These are phyloP conservation scores for Bacterosira constricta DNA, from an alignment of 108 stramenopile species.

Conservation along the genomic window DNA sequence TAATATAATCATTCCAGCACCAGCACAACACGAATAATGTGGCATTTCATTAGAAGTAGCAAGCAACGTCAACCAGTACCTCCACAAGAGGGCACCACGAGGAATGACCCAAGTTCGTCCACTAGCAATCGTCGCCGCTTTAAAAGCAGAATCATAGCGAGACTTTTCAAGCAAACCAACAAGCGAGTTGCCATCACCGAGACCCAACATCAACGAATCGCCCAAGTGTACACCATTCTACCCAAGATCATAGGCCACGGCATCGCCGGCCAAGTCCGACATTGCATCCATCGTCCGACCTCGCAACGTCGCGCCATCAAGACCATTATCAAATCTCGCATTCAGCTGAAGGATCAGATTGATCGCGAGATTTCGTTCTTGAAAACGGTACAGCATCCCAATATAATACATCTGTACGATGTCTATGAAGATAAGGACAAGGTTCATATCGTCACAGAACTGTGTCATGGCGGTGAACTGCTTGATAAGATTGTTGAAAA, in stretches of 20 bases:
- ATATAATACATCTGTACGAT: slow-evolving; percentile 75
- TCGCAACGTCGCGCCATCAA: background rate
- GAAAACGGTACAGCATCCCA: slow-evolving; percentile 63
- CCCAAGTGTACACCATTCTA: no score
- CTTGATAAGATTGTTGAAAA: slow-evolving; percentile 76
- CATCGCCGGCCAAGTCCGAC: background rate
- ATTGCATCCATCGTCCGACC: background rate
- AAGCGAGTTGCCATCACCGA: no score
- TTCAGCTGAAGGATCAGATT: background rate
- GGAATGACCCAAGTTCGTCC: no score
- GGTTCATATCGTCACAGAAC: slow-evolving; percentile 80
- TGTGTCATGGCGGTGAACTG: slow-evolving; percentile 83
- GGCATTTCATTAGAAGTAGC: no score
- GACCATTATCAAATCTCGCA: background rate
- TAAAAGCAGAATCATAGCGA: no score
- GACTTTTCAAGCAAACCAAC: no score
- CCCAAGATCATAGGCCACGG: background rate
- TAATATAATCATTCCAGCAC: no score
- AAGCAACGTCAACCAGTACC: no score
- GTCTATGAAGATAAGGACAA: slow-evolving; percentile 74
- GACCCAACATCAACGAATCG: no score
- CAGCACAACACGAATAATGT: no score
- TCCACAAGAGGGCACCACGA: no score
- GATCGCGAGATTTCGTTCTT: slow-evolving; percentile 58
- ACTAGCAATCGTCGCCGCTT: no score